Evolutionary conservation across 805 yeast genomes (phyloP).

Genomic region (Barnettozyma siamensis): DNA sequence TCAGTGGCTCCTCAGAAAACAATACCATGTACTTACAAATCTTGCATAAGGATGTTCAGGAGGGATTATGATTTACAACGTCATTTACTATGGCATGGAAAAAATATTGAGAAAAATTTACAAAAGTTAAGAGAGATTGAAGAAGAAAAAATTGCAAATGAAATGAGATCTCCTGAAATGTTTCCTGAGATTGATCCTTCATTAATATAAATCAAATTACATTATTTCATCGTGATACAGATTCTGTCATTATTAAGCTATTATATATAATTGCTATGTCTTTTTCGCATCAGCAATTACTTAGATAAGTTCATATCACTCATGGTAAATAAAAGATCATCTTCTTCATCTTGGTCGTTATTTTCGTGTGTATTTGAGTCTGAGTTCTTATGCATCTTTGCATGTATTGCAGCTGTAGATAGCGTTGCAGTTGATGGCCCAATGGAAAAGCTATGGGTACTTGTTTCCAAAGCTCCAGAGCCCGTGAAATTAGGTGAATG

Average conservation of each 20-base stretch:
- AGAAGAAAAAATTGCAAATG: neutral
- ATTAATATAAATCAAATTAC: neutral
- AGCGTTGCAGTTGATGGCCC: slow-evolving; percentile 29
- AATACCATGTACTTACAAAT: slow-evolving; percentile 40
- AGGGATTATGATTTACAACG: slow-evolving; percentile 42
- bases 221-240: neutral
- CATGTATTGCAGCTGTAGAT: slow-evolving; percentile 27
- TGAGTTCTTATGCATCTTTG: slow-evolving; percentile 23
- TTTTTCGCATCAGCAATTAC: neutral
- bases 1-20: slow-evolving; percentile 28
- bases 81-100: slow-evolving; percentile 49
- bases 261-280: neutral
- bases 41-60: slow-evolving; percentile 50
- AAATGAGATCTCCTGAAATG: neutral
- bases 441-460: slow-evolving; percentile 15
- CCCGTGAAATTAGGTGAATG: slow-evolving; percentile 19
- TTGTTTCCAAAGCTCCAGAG: slow-evolving; percentile 12
- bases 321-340: slow-evolving; percentile 64
- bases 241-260: neutral
- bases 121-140: slow-evolving; percentile 5
- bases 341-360: slow-evolving; percentile 49
- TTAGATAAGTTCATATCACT: slow-evolving; percentile 59
- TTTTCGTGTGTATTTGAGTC: slow-evolving; percentile 1
- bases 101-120: slow-evolving; percentile 12
- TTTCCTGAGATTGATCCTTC: neutral